A percentile compares a stretch with the other conserved stretches of the same genome.
phyloP scores from a whole-genome alignment of 305 asterid species.

The Fraxinus xanthoxyloides region DNA sequence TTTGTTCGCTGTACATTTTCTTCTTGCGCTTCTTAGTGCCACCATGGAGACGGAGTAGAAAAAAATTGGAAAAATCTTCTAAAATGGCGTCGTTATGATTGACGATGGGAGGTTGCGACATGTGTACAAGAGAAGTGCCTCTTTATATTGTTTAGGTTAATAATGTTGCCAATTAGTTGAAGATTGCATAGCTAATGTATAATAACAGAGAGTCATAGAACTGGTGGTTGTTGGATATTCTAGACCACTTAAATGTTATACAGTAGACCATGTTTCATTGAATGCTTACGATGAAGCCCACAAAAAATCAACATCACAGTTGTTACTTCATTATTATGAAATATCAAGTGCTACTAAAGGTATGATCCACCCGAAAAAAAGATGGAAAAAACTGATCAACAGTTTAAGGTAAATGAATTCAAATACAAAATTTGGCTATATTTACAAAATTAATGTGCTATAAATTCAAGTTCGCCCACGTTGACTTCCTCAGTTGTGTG shows the following conservation, averaged over 20 bases:
- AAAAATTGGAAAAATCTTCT: no score
- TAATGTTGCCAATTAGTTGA: not conserved
- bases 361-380: not conserved
- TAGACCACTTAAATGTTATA: not conserved
- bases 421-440: no score
- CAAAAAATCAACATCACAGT: not conserved
- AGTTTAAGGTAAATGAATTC: not conserved
- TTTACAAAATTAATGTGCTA: no score
- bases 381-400: not conserved
- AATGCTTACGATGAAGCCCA: not conserved
- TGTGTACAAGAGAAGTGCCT: no score
- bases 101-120: no score
- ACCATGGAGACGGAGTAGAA: no score
- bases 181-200: not conserved
- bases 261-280: not conserved
- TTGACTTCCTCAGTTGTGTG: no score
- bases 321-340: not conserved
- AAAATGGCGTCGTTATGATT: no score
- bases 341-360: not conserved
- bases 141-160: no score
- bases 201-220: not conserved
- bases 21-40: no score
- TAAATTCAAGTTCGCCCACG: no score
- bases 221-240: not conserved
- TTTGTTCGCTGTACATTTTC: no score